Evolutionary conservation across 352 stramenopile species (phyloP).

Genomic region (Phytophthora sojae): DNA sequence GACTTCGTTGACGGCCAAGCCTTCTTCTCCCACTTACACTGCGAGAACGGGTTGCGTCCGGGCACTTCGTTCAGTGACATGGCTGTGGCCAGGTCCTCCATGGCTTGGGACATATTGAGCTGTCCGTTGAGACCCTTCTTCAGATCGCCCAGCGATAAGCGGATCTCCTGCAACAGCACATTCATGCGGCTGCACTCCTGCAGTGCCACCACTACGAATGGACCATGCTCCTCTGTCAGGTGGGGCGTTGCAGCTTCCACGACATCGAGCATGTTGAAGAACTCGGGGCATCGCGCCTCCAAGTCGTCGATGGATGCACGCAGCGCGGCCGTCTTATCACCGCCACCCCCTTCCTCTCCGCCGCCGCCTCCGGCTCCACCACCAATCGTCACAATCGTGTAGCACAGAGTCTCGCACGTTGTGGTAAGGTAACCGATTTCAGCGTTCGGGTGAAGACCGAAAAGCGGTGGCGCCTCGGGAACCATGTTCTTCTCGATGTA

Average conservation of each 20-base stretch:
- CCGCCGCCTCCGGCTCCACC: slow-evolving; percentile 63
- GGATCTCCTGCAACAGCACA: slow-evolving; percentile 92
- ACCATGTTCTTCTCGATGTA: slow-evolving; percentile 96
- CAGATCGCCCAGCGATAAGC: slow-evolving; percentile 91
- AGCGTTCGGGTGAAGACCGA: slow-evolving; percentile 95
- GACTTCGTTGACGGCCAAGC: slow-evolving; percentile 96
- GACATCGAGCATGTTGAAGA: slow-evolving; percentile 94
- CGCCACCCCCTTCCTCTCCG: slow-evolving; percentile 57
- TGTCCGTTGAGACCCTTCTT: slow-evolving; percentile 97
- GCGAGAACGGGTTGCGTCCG: slow-evolving; percentile 95
- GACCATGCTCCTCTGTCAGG: slow-evolving; percentile 87
- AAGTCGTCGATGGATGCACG: slow-evolving; percentile 93
- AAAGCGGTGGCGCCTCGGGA: slow-evolving; percentile 91
- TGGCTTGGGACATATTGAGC: slow-evolving; percentile 95
- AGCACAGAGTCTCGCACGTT: slow-evolving; percentile 92
- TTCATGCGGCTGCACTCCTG: slow-evolving; percentile 97
- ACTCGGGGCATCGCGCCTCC: slow-evolving; percentile 88
- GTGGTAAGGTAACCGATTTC: slow-evolving; percentile 97
- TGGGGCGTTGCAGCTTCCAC: slow-evolving; percentile 88
- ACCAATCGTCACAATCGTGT: slow-evolving; percentile 93
- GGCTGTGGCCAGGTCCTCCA: slow-evolving; percentile 94
- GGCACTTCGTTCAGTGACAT: slow-evolving; percentile 95
- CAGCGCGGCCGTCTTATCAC: slow-evolving; percentile 80
- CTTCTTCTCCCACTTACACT: slow-evolving; percentile 96
- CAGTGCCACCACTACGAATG: slow-evolving; percentile 95